Base-by-base conservation (phyloP, 495 filamentous ascomycete genomes). In the Penicillium ochrochloron region DNA sequence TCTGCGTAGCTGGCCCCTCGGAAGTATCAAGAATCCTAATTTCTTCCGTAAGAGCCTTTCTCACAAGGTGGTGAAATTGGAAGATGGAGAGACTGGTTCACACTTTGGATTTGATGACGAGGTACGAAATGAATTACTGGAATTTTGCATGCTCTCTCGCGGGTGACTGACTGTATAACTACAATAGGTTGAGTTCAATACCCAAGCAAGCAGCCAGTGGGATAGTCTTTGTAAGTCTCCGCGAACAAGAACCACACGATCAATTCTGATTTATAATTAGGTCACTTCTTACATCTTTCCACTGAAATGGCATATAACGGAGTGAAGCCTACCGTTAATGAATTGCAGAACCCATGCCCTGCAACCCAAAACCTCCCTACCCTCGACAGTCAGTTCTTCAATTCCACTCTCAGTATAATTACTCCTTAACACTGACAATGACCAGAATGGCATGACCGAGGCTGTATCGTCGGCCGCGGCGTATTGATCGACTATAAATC, bases 291-390 rank as follows among this genome's bases (percentile, higher is more conserved):
- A 57, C 83, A 84, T 63, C 77, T 81, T 42, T 72, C 76, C 1
- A 76, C 80, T 2, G 78, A 76, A 14, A 66, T 70, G 23, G 76
- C 83, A 17, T 90, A 89, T 68, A 90, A 90, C 69, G 84, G 83
- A 42, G 50, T 57, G 11, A 66, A 62, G 12, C 69, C 70, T 14
- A 66, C 69, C 6, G 7, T 44, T 21, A 6, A 48, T 66, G 8
- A 50, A 65, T 15, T 35, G 48, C 19, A 65, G 70, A 9, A 27
- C 65, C 14, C 17, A 44, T 2, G 44, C 52, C 25, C 9, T 51
- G 14, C 17, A 46, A 33, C 19, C 31, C 21, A 10, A 31, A 52
- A 25, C 9, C 23, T 54, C 66, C 21, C 25, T 50, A 7, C 56
- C 71, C 21, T 71, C 62, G 52, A 70, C 63, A 5, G 33, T 81